Conservation (phyloP, 1,139 yeast species). For the Geotrichum histeridarum region DNA sequence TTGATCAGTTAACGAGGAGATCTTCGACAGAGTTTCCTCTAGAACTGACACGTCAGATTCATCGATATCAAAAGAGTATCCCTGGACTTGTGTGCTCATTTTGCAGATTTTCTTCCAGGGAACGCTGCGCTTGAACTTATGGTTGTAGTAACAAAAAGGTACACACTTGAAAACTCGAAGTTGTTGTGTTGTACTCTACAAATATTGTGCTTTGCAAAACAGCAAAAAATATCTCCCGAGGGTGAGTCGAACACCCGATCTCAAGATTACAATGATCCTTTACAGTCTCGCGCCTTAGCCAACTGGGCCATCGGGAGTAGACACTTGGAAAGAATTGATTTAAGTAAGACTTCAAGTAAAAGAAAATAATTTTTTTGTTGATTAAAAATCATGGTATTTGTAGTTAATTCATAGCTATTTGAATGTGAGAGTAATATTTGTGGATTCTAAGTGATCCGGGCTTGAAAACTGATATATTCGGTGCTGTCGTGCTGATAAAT, state of each 20-base stretch:
- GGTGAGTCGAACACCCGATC: constrained; percentile 79
- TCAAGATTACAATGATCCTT: constrained; percentile 55
- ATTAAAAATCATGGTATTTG: no score
- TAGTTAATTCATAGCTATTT: no score
- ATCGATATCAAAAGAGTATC: constrained; percentile 38
- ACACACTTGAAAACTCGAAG: background rate
- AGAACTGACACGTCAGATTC: constrained; percentile 83
- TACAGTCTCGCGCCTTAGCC: constrained; percentile 79
- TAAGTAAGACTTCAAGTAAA: no score
- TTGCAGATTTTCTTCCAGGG: background rate
- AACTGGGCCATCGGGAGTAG: constrained; percentile 71
- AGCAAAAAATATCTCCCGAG: constrained; percentile 51
- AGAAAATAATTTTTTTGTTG: no score
- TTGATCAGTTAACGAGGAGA: constrained; percentile 52
- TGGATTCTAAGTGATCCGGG: no score
- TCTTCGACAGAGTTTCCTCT: constrained; percentile 62
- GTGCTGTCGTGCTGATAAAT: no score
- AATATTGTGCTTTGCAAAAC: no score
- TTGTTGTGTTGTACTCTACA: background rate
- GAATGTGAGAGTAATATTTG: no score
- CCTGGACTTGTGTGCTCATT: constrained; percentile 15
- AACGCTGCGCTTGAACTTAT: background rate
- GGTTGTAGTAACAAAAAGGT: background rate
- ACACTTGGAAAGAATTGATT: no score
- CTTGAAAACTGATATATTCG: no score